phyloP scores from a whole-genome alignment of 176 grass and related monocot species.

The Oryza glaberrima region DNA sequence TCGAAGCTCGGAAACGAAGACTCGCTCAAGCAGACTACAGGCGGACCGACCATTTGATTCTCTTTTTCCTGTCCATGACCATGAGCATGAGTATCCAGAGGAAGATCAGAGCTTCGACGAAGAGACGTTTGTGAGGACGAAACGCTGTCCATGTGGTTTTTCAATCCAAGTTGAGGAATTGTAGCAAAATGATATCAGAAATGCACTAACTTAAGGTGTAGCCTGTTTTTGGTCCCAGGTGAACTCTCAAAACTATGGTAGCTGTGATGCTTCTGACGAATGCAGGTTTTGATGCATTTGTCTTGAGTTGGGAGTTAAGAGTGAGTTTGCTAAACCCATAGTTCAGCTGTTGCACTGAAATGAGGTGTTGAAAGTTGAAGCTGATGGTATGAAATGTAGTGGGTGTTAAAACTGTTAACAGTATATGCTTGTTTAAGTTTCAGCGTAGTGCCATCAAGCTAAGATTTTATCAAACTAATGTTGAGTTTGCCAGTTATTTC shows the following conservation, averaged over 20 bases:
- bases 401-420: background rate
- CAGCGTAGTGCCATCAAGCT: background rate
- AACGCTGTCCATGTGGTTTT: constrained; percentile 83
- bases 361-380: background rate
- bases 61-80: constrained; percentile 41
- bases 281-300: constrained; percentile 6
- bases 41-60: background rate
- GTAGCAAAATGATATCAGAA: constrained; percentile 40
- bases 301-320: background rate
- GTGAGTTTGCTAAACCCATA: background rate
- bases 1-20: background rate
- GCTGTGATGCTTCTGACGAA: background rate
- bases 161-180: constrained; percentile 89
- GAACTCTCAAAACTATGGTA: background rate
- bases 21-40: constrained; percentile 17
- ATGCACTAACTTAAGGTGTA: background rate
- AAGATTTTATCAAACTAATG: background rate
- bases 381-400: background rate
- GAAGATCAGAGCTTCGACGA: constrained; percentile 82
- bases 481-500: background rate
- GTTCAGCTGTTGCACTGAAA: background rate
- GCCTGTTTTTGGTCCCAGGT: background rate
- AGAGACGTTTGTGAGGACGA: constrained; percentile 61
- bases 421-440: background rate
- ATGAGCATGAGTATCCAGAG: constrained; percentile 72